Base-by-base conservation (phyloP, 306 rosid genomes). In the Ziziphus jujuba region DNA sequence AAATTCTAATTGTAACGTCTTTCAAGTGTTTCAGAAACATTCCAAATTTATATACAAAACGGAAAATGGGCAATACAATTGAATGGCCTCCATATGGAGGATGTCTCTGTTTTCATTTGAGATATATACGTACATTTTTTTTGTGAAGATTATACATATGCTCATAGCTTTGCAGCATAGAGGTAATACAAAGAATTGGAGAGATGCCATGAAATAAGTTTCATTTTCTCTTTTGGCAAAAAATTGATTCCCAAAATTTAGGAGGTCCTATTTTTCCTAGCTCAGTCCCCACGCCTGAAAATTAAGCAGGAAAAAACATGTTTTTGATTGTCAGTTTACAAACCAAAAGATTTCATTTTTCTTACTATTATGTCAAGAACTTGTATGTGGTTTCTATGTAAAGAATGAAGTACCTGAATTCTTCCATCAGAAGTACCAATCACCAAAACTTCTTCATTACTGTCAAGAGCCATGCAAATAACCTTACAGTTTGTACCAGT, bases 401-500 rank as follows among this genome's bases (percentile, higher is more conserved):
- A n/a, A n/a, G n/a, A n/a, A n/a, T n/a, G n/a, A n/a, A n/a, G 56
- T 58, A 89, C 98, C 97, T 84, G 93, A 85, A 92, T 84, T 75
- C 76, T 78, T 59, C 98, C 93, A 71, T 86, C 91, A 24, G 98
- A 86, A 43, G 98, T 92, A 61, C 98, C 98, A 60, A 84, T 66
- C 44, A 92, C 82, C 73, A 92, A 81, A 76, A 84, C 62, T 56
- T 90, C 93, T 76, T 90, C 98, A 79, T 67, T 77, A 49, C 69
- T 77, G 77, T 82, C 91, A 20, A 89, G 74, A 67, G 75, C 80
- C 92, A 92, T 80, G 74, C 93, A 86, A 78, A 62, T 75, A 58
- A 90, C 84, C 83, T 52, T 92, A 66, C 88, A 76, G 61, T 80
- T 90, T 58, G 87, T 63, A 69, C 84, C 85, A 59, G 72, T 80